These are phyloP conservation scores for Ophiosphaerella korrae DNA, from an alignment of 2,329 filamentous ascomycete genomes.

Conservation along the genomic window DNA sequence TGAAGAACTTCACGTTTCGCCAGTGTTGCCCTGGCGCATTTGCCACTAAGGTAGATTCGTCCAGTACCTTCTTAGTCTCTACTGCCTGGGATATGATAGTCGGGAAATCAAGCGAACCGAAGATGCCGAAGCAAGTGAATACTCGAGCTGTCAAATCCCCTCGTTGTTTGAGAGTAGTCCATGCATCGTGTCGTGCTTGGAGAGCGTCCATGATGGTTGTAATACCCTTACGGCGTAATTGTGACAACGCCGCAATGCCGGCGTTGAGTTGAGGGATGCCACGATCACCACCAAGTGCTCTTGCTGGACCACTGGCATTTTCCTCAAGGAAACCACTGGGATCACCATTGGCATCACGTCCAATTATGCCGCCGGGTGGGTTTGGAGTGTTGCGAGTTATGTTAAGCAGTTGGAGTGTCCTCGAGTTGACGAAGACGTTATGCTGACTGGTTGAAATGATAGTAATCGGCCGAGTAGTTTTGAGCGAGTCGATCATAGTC, in stretches of 20 bases:
- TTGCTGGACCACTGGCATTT: not conserved
- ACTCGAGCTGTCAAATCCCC: conserved; percentile 1
- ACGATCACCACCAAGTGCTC: not conserved
- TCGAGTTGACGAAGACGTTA: conserved; percentile 4
- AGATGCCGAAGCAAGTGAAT: conserved; percentile 1
- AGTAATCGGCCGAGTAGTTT: conserved; percentile 2
- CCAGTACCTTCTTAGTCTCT: not conserved
- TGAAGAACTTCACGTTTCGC: conserved; percentile 5
- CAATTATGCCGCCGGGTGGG: not conserved
- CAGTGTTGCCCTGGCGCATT: conserved; percentile 1
- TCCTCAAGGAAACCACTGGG: conserved; percentile 3
- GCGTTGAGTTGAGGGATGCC: not conserved
- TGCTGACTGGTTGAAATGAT: conserved; percentile 1
- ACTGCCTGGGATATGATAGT: not conserved
- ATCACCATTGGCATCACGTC: not conserved
- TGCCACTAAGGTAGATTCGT: not conserved
- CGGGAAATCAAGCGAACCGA: not conserved
- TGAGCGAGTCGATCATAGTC: conserved; percentile 1
- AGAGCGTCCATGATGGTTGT: conserved; percentile 2
- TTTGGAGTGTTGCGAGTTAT: not conserved
- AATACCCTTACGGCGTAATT: conserved; percentile 2
- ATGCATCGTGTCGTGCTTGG: conserved; percentile 1
- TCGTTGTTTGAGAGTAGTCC: conserved; percentile 1
- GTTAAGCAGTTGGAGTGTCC: conserved; percentile 1
- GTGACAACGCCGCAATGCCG: not conserved